A percentile compares a stretch with the other conserved stretches of the same genome.
Evolutionary conservation across 371 early-diverging fungal genomes (phyloP).

Genomic region (Nematocida parisii): DNA sequence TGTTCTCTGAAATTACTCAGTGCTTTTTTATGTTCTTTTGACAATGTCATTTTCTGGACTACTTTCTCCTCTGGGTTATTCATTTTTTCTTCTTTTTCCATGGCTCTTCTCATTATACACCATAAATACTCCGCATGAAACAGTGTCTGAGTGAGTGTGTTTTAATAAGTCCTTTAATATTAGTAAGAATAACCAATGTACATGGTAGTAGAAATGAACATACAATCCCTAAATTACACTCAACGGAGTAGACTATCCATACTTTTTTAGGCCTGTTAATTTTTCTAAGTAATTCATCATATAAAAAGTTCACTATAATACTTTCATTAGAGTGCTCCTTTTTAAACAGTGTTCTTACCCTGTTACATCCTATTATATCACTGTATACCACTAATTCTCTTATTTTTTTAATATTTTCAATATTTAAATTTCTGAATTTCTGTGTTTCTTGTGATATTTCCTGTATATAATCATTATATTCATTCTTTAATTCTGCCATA

Average conservation of each 20-base stretch:
- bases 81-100: not conserved
- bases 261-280: constrained; percentile 10
- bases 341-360: not conserved
- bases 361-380: not conserved
- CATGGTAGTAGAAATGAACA: constrained; percentile 27
- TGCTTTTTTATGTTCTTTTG: constrained; percentile 51
- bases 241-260: constrained; percentile 18
- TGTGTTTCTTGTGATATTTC: not conserved
- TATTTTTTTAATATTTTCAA: not conserved
- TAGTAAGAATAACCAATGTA: constrained; percentile 15
- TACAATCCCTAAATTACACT: constrained; percentile 40
- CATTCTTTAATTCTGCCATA: not conserved
- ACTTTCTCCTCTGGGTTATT: not conserved
- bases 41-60: not conserved
- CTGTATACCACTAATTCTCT: constrained; percentile 47
- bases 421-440: not conserved
- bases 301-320: not conserved
- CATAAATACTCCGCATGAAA: constrained; percentile 50
- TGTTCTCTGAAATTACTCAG: constrained; percentile 55
- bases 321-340: not conserved
- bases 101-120: not conserved
- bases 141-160: constrained; percentile 35
- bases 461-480: constrained; percentile 7
- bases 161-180: constrained; percentile 34
- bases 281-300: constrained; percentile 2